Base-by-base conservation (phyloP, 441 rosid genomes). In the Adansonia rubrostipa region DNA sequence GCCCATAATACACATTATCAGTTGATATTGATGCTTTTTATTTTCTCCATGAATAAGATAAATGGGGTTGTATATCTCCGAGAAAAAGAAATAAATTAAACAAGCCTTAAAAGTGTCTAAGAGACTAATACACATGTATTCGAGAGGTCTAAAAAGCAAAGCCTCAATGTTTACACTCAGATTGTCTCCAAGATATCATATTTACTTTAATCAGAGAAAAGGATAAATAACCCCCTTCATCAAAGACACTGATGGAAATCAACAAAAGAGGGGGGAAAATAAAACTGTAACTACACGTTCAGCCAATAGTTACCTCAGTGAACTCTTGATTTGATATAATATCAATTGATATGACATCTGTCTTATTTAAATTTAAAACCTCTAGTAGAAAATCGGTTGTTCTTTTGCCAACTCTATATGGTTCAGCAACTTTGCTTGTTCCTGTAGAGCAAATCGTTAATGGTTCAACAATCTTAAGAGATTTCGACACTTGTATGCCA, bases 251-350 rank as follows among this genome's bases (percentile, higher is more conserved):
- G 44, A 24, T 7, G 68, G 54, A 61, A n/a, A 68, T 9, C 10
- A 69, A 50, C 42, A 80, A 60, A 9, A 67, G 50, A 36, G 40
- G 40, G 40, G 54, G 62, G 53, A n/a, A 56, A n/a, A 58, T n/a
- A 28, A 78, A 62, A 28, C 62, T 47, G 14, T 33, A 79, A 24
- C 28, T 60, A 51, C 44, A 66, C 40, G 3, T 50, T n/a, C 24
- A 48, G 28, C 57, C 9, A 68, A 54, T 60, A 66, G 75, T 88
- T 81, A 95, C 99, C 98, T 95, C 97, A 42, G 96, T 90, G 79
- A 95, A 95, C 80, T 91, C 99, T 88, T 95, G 99, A 78, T 95
- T 93, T 63, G 99, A 95, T 83, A 93, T 89, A 73, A 87, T 90
- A 88, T 93, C 99, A 73, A 95, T 89, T 45, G 94, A 86, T 62